Evolutionary conservation across 805 yeast species (phyloP), one percentile per base, ranked within the genome.

Genomic region (Saturnispora zaruensis): DNA sequence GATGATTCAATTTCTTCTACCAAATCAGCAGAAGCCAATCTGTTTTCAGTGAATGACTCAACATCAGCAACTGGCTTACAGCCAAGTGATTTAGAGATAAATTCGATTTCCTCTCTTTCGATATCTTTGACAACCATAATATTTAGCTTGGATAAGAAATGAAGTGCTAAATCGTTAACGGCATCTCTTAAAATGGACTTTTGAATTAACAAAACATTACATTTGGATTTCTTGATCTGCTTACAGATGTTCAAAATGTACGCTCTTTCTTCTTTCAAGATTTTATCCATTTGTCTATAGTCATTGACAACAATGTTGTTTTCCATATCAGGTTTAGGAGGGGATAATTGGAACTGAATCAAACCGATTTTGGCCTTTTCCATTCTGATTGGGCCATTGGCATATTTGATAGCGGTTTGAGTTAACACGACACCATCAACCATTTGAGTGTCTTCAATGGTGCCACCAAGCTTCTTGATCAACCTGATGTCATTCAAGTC

Each of bases 201-300:
- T 68, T 89, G 97, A 55, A 89, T 86, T 60, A 89, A 73, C 57
- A 89, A 67, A 51, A 89, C 96, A 59, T 90, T 90, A 74, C 99
- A 93, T 70, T 90, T 93, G 57, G 97, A 84, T 76, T 93, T 93
- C 66, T 95, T 93, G 71, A 93, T 88, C 66, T 87, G 88, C 70
- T 93, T 93, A 74, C 96, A 90, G 65, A 93, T 86, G 67, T 91
- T 91, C 65, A 93, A 77, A 63, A 93, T 72, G 66, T 93, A 93
- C 26, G 96, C 93, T 66, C 99, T 83, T 75, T 93, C 99, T 71
- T 93, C 99, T 65, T 95, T 93, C 65, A 93, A 75, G 59, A 93
- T 93, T 72, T 91, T 93, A 70, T 93, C 99, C 99, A 93, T 93
- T 70, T 93, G 99, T 69, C 99, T 81, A 73, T 93, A 93, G 68